Conservation (phyloP, 1,284 basidiomycete genomes). For the Meira nashicola region DNA sequence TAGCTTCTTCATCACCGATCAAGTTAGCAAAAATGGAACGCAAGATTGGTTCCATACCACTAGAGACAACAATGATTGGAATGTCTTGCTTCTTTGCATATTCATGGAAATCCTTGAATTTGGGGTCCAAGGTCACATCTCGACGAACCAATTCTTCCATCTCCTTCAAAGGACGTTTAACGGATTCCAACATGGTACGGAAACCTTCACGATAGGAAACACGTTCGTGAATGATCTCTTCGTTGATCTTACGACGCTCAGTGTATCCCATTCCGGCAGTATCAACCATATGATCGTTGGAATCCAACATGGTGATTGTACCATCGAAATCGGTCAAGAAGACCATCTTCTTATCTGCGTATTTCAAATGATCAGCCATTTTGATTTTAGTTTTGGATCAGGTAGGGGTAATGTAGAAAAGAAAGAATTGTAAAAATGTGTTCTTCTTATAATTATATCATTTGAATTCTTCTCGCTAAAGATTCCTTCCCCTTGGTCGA, state of each 20-base stretch:
- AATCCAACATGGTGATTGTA: conserved; percentile 29
- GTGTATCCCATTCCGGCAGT: conserved; percentile 51
- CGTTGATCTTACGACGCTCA: conserved; percentile 51
- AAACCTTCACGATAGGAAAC: conserved; percentile 50
- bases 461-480: too few relatives aligned
- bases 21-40: conserved; percentile 50
- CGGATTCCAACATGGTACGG: conserved; percentile 48
- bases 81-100: conserved; percentile 49
- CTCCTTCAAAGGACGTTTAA: conserved; percentile 44
- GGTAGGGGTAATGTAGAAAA: too few relatives aligned
- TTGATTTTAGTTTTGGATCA: too few relatives aligned
- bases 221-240: conserved; percentile 47
- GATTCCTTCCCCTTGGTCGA: too few relatives aligned
- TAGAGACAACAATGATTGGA: conserved; percentile 50
- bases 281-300: conserved; percentile 53
- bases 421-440: too few relatives aligned
- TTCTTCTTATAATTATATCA: too few relatives aligned
- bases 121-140: conserved; percentile 31
- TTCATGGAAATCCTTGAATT: conserved; percentile 52
- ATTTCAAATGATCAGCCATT: conserved; percentile 17
- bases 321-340: conserved; percentile 52
- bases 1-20: conserved; percentile 50
- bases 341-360: conserved; percentile 45
- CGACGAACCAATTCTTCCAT: conserved; percentile 49
- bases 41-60: conserved; percentile 51